Base-by-base conservation (phyloP, 345 rosid species). In the Mallotus nudiflorus region DNA sequence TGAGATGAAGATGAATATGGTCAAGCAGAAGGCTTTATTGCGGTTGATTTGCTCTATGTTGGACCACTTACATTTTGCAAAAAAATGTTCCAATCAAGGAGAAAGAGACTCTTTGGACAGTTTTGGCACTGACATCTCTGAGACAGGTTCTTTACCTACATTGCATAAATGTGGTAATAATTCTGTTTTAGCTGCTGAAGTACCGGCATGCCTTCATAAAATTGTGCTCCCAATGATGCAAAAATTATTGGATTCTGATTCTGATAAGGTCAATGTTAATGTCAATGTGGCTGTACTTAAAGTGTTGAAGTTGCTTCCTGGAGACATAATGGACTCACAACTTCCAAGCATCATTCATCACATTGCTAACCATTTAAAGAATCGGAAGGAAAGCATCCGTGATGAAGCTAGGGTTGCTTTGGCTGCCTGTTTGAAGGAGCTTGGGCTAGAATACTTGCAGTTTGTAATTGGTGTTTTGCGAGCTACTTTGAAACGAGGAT, bases 371-470 rank as follows among this genome's bases (percentile, higher is more conserved):
- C 87, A 86, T 79, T 69, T 88, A 54, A 95, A 90, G 88, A 88
- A 69, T 62, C 96, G 90, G 57, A 35, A 79, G 66, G 97, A 83
- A 62, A 85, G 88, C 56, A 70, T 74, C 25, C 96, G 97, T 48
- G 86, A 85, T 76, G 92, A 91, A 68, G 97, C 98, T 33, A 88
- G 99, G 81, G 56, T 68, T 63, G 98, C 93, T 81, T 83, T 95
- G 80, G 87, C 83, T 70, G 93, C 89, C 69, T 92, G 97, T 84
- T 74, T 95, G 78, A 92, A 90, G 82, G 98, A 86, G 79, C 96
- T 95, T 58, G 99, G 98, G 29, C 71, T 84, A 67, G 98, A 88
- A 79, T 90, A 83, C 77, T 77, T 95, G 85, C 85, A 89, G 73
- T 81, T 84, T 81, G 73, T 95, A 4, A 69, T 92, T 62, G 78